phyloP scores from a whole-genome alignment of 148 eudicot genomes.

The Fagopyrum tataricum region DNA sequence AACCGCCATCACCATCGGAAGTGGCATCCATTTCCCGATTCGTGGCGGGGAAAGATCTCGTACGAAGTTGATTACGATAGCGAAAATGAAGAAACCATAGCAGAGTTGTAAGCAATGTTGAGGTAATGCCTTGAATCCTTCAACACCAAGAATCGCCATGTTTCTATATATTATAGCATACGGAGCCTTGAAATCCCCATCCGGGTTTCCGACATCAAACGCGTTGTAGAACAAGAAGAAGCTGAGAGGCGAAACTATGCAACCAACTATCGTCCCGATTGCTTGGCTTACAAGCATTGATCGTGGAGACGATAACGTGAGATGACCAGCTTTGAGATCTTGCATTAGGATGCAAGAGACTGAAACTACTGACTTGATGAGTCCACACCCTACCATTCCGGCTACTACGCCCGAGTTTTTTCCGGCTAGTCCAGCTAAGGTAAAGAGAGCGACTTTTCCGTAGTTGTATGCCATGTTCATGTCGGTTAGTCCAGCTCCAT shows the following conservation, averaged over 20 bases:
- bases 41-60: slow-evolving; percentile 39
- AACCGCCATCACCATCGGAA: slow-evolving; percentile 83
- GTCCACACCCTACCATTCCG: slow-evolving; percentile 67
- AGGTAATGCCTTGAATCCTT: slow-evolving; percentile 66
- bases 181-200: slow-evolving; percentile 66
- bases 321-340: slow-evolving; percentile 65
- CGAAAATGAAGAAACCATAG: slow-evolving; percentile 52
- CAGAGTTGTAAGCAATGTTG: slow-evolving; percentile 61
- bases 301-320: slow-evolving; percentile 65
- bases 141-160: slow-evolving; percentile 78
- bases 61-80: slow-evolving; percentile 33
- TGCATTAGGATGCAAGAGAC: slow-evolving; percentile 61
- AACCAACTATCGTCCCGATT: slow-evolving; percentile 64
- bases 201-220: slow-evolving; percentile 55
- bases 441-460: slow-evolving; percentile 73
- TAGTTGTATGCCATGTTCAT: slow-evolving; percentile 80
- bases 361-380: slow-evolving; percentile 62
- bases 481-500: slow-evolving; percentile 76
- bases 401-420: slow-evolving; percentile 57
- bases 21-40: slow-evolving; percentile 46
- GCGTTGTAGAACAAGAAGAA: slow-evolving; percentile 65
- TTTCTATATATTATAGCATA: slow-evolving; percentile 58
- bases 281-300: slow-evolving; percentile 67
- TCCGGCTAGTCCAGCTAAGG: slow-evolving; percentile 49
- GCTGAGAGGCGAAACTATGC: slow-evolving; percentile 49